Base-by-base conservation (phyloP, 2,329 filamentous ascomycete genomes). In the Colletotrichum graminicola region DNA sequence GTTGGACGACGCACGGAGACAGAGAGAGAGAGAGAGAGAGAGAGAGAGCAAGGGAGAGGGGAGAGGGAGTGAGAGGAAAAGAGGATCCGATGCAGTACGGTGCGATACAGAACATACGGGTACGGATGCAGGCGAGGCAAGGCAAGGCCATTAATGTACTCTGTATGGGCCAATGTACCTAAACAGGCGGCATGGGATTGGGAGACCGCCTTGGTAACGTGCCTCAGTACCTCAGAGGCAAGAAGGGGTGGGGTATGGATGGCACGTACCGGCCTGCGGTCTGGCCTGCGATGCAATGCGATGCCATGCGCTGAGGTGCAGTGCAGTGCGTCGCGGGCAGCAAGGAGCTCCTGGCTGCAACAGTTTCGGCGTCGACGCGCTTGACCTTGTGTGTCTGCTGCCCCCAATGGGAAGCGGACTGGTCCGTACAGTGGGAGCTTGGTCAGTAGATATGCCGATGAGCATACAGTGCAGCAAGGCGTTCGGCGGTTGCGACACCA, bases 331-430 rank as follows among this genome's bases (percentile, higher is more conserved):
- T 60, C 62, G 59, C 66, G 67, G 72, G 59, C 69, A 72, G 51
- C 68, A 74, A 74, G 76, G 75, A 74, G 74, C 55, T 72, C 70
- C 73, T 60, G 69, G 69, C 73, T 77, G 75, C 74, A 73, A 78
- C 77, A 76, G 74, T 74, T 76, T 76, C 75, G 74, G 76, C 76
- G 74, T 77, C 76, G 76, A 76, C 74, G 69, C 57, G 65, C 60
- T 55, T 54, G 69, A 32, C 52, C 51, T 47, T 12, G 62, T 32
- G 51, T 32, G 62, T 16, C 29, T 16, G 36, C 26, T 29, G 45
- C 11, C 47, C 47, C 47, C 23, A 23, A 41, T 56, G 3, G 23
- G 49, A 51, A 18, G 49, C 23, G 2, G 12, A 29, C 49, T 52
- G 49, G 14, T 52, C 16, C 23, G 49, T 47, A 62, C 70, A 71